A percentile compares a stretch with the other conserved stretches of the same genome.
These are phyloP conservation scores for Globisporangium heterothallicum DNA, from an alignment of 352 stramenopile genomes.

Conservation along the genomic window DNA sequence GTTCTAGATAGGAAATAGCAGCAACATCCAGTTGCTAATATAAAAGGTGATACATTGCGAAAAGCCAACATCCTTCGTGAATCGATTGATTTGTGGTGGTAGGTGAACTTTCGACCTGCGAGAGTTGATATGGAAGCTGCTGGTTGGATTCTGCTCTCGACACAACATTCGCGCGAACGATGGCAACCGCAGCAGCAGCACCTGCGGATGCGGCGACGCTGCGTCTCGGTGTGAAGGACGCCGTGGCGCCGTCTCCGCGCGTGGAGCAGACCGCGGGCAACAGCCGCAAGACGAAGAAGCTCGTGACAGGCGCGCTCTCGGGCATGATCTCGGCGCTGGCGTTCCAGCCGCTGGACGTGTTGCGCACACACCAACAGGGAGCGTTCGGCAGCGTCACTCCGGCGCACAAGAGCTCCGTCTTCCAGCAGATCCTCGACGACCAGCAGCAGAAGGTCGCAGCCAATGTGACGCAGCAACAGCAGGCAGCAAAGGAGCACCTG, in stretches of 20 bases:
- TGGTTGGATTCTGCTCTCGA: not conserved
- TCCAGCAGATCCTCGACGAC: slow-evolving; percentile 7
- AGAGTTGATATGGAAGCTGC: not conserved
- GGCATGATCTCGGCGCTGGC: slow-evolving; percentile 76
- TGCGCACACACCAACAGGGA: slow-evolving; percentile 81
- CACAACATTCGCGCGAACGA: not conserved
- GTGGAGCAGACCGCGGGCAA: slow-evolving; percentile 9
- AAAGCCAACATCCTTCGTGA: not conserved
- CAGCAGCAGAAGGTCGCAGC: slow-evolving; percentile 7
- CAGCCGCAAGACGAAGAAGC: slow-evolving; percentile 63
- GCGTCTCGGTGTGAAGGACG: slow-evolving; percentile 1
- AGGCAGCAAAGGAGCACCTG: slow-evolving; percentile 12
- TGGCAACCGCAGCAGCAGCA: not conserved
- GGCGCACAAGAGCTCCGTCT: not conserved
- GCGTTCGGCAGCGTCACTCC: slow-evolving; percentile 38
- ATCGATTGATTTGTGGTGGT: not conserved
- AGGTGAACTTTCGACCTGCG: not conserved
- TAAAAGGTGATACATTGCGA: not conserved
- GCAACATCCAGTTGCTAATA: not conserved
- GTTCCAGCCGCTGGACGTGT: slow-evolving; percentile 83
- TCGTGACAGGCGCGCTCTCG: slow-evolving; percentile 59
- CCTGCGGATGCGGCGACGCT: not conserved
- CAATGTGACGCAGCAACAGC: slow-evolving; percentile 2
- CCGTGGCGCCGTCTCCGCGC: not conserved
- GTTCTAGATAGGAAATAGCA: not conserved